Evolutionary conservation across 1,284 basidiomycete species (phyloP).

Genomic region (Exsudoporus floridanus): DNA sequence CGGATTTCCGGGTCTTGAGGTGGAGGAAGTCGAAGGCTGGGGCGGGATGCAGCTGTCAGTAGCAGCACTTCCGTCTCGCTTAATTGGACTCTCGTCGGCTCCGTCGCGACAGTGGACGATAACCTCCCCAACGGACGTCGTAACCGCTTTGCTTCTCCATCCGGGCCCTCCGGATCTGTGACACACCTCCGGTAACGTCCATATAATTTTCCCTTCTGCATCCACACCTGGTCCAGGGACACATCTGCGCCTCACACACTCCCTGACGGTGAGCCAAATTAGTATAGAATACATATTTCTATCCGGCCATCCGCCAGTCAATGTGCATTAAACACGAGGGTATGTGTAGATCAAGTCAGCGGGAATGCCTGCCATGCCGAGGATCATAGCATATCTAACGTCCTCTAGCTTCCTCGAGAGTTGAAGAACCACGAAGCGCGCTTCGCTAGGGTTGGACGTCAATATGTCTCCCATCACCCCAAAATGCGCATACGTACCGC

Average conservation of each 20-base stretch:
- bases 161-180: conserved; percentile 22
- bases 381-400: conserved; percentile 16
- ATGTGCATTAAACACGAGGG: conserved; percentile 33
- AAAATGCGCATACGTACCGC: conserved; percentile 39
- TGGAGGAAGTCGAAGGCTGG: background rate
- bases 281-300: conserved; percentile 28
- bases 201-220: conserved; percentile 27
- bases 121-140: conserved; percentile 12
- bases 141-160: conserved; percentile 18
- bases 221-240: conserved; percentile 29
- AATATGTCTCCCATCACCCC: conserved; percentile 11
- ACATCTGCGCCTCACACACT: conserved; percentile 7
- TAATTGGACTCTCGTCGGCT: conserved; percentile 27
- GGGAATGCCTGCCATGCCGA: conserved; percentile 16
- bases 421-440: conserved; percentile 89
- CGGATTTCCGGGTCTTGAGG: conserved; percentile 5
- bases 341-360: conserved; percentile 40
- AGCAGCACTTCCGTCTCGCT: conserved; percentile 14
- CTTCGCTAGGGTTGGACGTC: conserved; percentile 56
- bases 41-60: conserved; percentile 3
- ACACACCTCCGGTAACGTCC: conserved; percentile 20
- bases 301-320: conserved; percentile 10
- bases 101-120: conserved; percentile 14
- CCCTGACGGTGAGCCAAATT: conserved; percentile 26
- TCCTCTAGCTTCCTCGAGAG: conserved; percentile 52